Conservation (phyloP, 2,329 filamentous ascomycete species). For the Magnaporthiopsis incrustans region DNA sequence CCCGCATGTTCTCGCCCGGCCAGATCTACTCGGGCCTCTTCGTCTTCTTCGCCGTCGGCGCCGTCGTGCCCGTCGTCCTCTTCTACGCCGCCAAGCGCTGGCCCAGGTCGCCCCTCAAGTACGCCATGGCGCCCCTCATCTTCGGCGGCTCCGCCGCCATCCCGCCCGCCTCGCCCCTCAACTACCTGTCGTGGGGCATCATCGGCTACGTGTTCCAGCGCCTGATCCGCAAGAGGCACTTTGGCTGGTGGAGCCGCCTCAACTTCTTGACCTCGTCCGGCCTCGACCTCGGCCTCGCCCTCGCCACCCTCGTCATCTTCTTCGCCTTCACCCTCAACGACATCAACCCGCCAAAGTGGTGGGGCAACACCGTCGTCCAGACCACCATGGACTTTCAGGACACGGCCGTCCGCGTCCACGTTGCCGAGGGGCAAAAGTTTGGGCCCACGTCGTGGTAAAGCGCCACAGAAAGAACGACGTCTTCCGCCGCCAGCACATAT, state of each 20-base stretch:
- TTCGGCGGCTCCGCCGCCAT: constrained; percentile 52
- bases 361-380: constrained; percentile 54
- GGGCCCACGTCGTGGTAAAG: constrained; percentile 48
- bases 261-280: constrained; percentile 67
- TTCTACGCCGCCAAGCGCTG: constrained; percentile 41
- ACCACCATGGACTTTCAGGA: constrained; percentile 55
- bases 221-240: constrained; percentile 53
- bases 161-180: constrained; percentile 62
- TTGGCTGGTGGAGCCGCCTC: constrained; percentile 65
- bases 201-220: constrained; percentile 66
- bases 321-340: constrained; percentile 57
- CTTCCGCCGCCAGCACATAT: not conserved
- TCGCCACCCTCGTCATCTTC: constrained; percentile 62
- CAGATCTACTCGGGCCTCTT: constrained; percentile 55
- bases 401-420: constrained; percentile 46
- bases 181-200: constrained; percentile 66
- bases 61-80: constrained; percentile 41
- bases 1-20: constrained; percentile 54
- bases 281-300: constrained; percentile 59
- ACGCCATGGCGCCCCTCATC: constrained; percentile 54
- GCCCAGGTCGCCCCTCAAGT: constrained; percentile 41
- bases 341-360: constrained; percentile 59
- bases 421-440: constrained; percentile 50
- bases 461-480: not conserved
- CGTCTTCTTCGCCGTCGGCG: constrained; percentile 50